Percentiles rank a stretch among this genome's conserved stretches.
Conservation (phyloP, 148 eudicot genomes). For the Arctostaphylos glauca region DNA sequence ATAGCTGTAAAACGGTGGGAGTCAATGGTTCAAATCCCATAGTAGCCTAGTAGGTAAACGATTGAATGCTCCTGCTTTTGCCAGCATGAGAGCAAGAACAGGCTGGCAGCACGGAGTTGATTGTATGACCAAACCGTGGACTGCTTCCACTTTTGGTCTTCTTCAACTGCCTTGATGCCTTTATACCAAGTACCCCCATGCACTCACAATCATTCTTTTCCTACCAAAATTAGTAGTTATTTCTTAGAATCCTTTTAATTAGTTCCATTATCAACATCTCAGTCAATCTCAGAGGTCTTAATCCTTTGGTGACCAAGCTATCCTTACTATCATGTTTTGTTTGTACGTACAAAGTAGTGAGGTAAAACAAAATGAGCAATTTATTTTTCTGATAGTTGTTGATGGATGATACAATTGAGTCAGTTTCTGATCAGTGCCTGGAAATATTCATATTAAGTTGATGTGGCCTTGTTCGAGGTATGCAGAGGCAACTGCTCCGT, state of each 20-base stretch:
- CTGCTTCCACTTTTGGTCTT: background rate
- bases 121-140: too few species aligned
- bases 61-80: background rate
- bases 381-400: background rate
- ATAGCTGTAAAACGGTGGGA: background rate
- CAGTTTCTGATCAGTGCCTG: background rate
- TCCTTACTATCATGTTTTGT: background rate
- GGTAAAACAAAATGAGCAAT: background rate
- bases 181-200: background rate
- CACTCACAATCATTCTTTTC: background rate
- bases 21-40: background rate
- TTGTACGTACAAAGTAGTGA: background rate
- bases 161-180: background rate
- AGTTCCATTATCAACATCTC: background rate
- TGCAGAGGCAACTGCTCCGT: constrained; percentile 77
- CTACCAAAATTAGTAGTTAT: background rate
- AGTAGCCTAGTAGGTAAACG: background rate
- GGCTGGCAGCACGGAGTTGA: too few species aligned
- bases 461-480: constrained; percentile 44
- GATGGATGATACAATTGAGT: background rate
- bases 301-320: background rate
- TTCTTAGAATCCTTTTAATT: background rate
- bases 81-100: too few species aligned
- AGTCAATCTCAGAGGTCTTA: background rate
- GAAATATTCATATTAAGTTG: constrained; percentile 21